Percentiles rank a stretch among this genome's conserved stretches.
Evolutionary conservation across 305 asterid genomes (phyloP).

Genomic region (Fraxinus sp.): DNA sequence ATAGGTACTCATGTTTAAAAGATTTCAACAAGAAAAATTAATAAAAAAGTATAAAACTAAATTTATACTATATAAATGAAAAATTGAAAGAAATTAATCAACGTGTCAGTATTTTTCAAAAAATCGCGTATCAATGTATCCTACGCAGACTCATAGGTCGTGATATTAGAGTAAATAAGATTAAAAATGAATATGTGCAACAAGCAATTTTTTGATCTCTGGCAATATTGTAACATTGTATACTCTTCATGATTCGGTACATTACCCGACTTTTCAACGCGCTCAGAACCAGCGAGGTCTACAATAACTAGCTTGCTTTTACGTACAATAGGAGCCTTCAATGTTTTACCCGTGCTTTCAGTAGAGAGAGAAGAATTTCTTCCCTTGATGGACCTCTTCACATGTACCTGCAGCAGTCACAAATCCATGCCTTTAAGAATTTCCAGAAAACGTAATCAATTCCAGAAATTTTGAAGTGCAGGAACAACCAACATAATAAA

Average conservation of each 20-base stretch:
- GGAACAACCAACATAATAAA: conserved; percentile 16
- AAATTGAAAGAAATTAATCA: background rate
- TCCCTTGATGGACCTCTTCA: conserved; percentile 75
- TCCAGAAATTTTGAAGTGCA: conserved; percentile 10
- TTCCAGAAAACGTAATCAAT: conserved; percentile 8
- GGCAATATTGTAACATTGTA: background rate
- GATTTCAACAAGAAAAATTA: no score
- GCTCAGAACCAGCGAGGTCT: conserved; percentile 98
- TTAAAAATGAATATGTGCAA: background rate
- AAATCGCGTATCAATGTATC: background rate
- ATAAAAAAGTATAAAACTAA: background rate
- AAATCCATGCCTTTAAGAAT: conserved; percentile 6
- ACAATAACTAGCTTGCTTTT: conserved; percentile 81
- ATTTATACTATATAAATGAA: no score
- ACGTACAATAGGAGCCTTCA: conserved; percentile 69
- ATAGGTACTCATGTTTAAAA: no score
- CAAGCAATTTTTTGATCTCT: background rate
- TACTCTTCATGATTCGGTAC: background rate
- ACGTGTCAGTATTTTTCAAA: background rate
- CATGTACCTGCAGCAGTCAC: conserved; percentile 49
- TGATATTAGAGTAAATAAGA: background rate
- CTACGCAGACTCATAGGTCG: background rate
- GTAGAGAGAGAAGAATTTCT: conserved; percentile 46
- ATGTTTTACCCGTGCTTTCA: conserved; percentile 55
- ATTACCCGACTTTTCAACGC: conserved; percentile 78